These are phyloP conservation scores for Nepenthes gracilis DNA, from an alignment of 148 eudicot species.

Conservation along the genomic window DNA sequence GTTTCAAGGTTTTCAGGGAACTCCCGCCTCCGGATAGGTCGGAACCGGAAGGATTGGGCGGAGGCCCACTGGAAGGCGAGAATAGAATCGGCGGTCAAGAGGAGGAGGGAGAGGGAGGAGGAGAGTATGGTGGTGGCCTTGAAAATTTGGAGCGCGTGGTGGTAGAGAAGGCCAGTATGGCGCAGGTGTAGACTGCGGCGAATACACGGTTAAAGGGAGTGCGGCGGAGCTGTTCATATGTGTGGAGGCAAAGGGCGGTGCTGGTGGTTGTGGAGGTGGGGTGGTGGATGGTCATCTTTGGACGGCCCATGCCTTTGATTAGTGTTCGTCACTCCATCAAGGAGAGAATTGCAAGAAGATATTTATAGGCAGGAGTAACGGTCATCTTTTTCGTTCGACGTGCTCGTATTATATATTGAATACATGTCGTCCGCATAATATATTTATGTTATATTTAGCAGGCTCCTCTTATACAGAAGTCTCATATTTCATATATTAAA, in stretches of 20 bases:
- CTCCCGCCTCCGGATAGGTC: conserved; percentile 36
- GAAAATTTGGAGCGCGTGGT: conserved; percentile 23
- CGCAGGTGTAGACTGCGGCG: conserved; percentile 35
- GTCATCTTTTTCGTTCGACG: too few relatives aligned
- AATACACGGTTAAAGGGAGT: conserved; percentile 39
- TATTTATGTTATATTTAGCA: too few relatives aligned
- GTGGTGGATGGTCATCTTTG: neutral
- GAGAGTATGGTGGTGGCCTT: conserved; percentile 7
- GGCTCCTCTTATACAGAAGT: too few relatives aligned
- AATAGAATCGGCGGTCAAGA: conserved; percentile 39
- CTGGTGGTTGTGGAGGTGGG: conserved; percentile 1
- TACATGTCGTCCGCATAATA: too few relatives aligned
- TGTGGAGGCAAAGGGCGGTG: conserved; percentile 22
- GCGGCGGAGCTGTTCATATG: conserved; percentile 18
- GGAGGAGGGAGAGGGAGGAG: conserved; percentile 11
- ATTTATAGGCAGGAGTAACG: too few relatives aligned
- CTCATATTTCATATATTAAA: too few relatives aligned
- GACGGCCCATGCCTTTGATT: neutral
- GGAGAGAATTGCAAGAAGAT: too few relatives aligned
- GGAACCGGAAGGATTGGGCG: conserved; percentile 43
- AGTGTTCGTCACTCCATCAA: too few relatives aligned
- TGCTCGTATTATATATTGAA: too few relatives aligned
- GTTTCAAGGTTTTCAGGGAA: conserved; percentile 32
- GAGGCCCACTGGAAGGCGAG: conserved; percentile 50
- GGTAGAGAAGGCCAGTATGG: conserved; percentile 38